Conservation (phyloP, 305 asterid species). For the Fraxinus platypoda region DNA sequence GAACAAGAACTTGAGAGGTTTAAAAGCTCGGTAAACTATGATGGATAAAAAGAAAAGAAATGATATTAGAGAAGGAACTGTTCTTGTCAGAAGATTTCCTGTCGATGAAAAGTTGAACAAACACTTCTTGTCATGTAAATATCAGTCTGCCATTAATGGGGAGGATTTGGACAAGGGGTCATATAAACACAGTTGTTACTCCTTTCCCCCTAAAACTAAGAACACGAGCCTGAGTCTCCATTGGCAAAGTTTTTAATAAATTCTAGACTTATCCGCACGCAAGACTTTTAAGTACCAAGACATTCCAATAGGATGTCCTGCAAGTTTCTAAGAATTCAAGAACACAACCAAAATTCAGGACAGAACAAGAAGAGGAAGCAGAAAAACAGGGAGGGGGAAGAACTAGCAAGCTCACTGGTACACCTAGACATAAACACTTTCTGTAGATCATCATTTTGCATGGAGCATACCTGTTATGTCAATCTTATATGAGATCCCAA, state of each 20-base stretch:
- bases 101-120: background rate
- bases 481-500: slow-evolving; percentile 74
- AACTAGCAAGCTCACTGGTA: background rate
- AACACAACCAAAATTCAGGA: background rate
- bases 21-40: background rate
- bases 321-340: background rate
- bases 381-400: background rate
- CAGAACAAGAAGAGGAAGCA: background rate
- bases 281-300: background rate
- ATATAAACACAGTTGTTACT: background rate
- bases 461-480: slow-evolving; percentile 73
- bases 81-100: background rate
- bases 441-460: background rate
- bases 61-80: background rate
- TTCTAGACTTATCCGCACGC: background rate
- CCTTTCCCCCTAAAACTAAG: background rate
- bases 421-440: background rate
- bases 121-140: background rate
- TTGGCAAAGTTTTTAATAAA: background rate
- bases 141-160: background rate
- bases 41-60: background rate
- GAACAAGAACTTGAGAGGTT: background rate
- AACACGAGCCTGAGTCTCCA: background rate
- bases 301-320: background rate
- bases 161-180: background rate